Base-by-base conservation (phyloP, 2,329 filamentous ascomycete species). In the Cytospora schulzeri region DNA sequence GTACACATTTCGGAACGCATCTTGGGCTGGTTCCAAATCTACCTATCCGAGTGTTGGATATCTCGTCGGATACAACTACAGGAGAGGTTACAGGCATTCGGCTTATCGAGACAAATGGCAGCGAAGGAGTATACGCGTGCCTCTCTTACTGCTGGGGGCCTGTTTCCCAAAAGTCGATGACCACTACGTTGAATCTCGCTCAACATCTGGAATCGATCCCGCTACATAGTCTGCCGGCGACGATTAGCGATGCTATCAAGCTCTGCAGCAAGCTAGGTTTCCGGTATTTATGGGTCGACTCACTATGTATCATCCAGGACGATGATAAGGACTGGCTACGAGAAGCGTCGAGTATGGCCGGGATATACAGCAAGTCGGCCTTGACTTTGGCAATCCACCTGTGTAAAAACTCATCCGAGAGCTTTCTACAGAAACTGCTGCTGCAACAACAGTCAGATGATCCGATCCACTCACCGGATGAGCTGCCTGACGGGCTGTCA, bases 141-240 rank as follows among this genome's bases (percentile, higher is more conserved):
- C 53, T 57, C 17, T 56, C 52, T 41, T 57, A 62, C 53, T 62
- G 60, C 60, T 62, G 60, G 60, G 60, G 60, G 7, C 19, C 22
- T 12, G 56, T n/a, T 3, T 28, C 48, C 7, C 35, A 56, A 8
- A 22, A 9, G n/a, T 35, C 31, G n/a, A 50, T 48, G 22, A 62
- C 60, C n/a, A 57, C 28, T 7, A 51, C 28, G 4, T 6, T 28
- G 2, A 57, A 62, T 17, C 8, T 51, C 4, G 33, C 28, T 8
- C 31, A 29, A 33, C 22, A 57, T 31, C 4, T 62, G 28, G 17
- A 51, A 3, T 28, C 15, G 1, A 57, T 62, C 28, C 4, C 60
- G 15, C n/a, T 62, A 33, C n/a, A 54, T 19, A 29, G 9, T 19
- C 52, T 62, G 6, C 52, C 60, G n/a, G 28, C 19, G 19, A 33